Evolutionary conservation across 495 filamentous ascomycete species (phyloP).

Genomic region (Bacidia gigantensis): DNA sequence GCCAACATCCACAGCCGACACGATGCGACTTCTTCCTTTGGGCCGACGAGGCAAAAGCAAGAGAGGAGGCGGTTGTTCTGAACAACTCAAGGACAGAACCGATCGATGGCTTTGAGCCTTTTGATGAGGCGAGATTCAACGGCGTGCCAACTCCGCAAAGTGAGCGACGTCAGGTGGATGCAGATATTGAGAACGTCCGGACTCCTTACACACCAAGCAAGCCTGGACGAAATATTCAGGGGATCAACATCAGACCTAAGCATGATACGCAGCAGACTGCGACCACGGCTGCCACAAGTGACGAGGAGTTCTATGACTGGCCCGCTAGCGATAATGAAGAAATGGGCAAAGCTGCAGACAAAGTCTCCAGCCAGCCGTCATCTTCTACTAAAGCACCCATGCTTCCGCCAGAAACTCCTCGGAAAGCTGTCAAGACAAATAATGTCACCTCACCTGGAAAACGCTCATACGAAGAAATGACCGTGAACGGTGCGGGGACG

Average conservation of each 20-base stretch:
- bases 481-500: constrained; percentile 6
- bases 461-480: constrained; percentile 32
- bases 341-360: constrained; percentile 11
- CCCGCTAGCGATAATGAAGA: constrained; percentile 29
- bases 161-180: neutral
- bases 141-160: constrained; percentile 14
- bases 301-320: constrained; percentile 33
- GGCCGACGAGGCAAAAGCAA: constrained; percentile 43
- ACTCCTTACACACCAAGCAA: constrained; percentile 19
- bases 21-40: constrained; percentile 63
- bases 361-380: constrained; percentile 8
- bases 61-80: constrained; percentile 38
- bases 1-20: constrained; percentile 36
- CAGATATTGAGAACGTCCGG: constrained; percentile 1
- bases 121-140: constrained; percentile 11
- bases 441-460: constrained; percentile 37
- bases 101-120: constrained; percentile 15
- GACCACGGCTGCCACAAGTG: constrained; percentile 23
- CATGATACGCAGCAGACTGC: constrained; percentile 5
- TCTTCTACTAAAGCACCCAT: constrained; percentile 10
- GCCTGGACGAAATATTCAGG: constrained; percentile 21
- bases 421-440: constrained; percentile 34
- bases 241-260: neutral
- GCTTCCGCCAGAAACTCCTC: constrained; percentile 28
- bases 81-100: constrained; percentile 37